Base-by-base conservation (phyloP, 2,329 filamentous ascomycete genomes). In the Septoria petroselini region DNA sequence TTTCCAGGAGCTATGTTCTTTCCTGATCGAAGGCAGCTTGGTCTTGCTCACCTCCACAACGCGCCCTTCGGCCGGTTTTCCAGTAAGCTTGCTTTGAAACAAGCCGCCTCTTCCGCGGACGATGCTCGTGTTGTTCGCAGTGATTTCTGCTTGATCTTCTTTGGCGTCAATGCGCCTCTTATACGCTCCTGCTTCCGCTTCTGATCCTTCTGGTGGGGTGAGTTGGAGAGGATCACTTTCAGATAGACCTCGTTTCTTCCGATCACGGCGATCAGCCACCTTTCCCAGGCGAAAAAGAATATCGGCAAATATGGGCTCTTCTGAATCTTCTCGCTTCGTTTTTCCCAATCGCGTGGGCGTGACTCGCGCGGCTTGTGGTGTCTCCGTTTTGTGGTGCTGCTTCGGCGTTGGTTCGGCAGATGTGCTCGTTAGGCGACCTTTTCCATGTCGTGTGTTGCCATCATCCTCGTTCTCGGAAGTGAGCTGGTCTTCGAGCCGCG, bases 1-100 rank as follows among this genome's bases (percentile, higher is more conserved):
- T 11, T 52, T 55, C n/a, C 61, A 62, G 17, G 47, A 48, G 48
- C 54, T 64, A 29, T 58, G 59, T 25, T 61, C 53, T 35, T 60
- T 64, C 52, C 58, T 62, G 23, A 64, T 51, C 8, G 43, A 46
- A 15, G 54, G 57, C 8, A 61, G 47, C 19, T 53, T 59, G 4
- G 56, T 46, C 38, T 52, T 58, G 14, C 46, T n/a, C 14, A 14
- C 11, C 12, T n/a, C 18, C 7, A 15, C 15, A 19, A 33, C 19
- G 14, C 33, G 21, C 9, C 37, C 15, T 21, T 38, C 31, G 8
- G 15, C 29, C 9, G 29, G 31, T 35, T 46, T 21, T 23, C 31
- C 33, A 21, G 49, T 38, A n/a, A 42, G 17, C 30, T 48, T 48
- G 11, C 41, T 50, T 11, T 46, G 42, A 31, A 58, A 58, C 33